These are phyloP conservation scores for Choanephora cucurbitarum DNA, from an alignment of 371 early-diverging fungal genomes.

Conservation along the genomic window DNA sequence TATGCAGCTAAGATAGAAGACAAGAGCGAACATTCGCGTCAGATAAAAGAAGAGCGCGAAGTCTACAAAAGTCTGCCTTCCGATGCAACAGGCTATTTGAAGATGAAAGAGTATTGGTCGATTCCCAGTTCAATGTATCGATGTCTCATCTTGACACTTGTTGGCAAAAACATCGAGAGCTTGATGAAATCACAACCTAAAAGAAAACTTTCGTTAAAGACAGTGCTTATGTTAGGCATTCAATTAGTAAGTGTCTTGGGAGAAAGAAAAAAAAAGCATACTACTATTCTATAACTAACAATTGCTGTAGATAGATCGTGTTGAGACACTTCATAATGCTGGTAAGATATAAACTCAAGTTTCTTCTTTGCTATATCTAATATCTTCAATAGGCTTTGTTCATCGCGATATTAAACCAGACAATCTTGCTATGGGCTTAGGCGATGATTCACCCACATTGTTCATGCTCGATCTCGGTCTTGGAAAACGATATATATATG, in stretches of 20 bases:
- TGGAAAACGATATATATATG: conserved; percentile 92
- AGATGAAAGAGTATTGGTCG: background rate
- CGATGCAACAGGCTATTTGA: background rate
- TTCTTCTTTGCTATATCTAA: background rate
- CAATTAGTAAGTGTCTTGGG: background rate
- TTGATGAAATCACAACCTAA: background rate
- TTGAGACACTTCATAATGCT: background rate
- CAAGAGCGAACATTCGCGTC: background rate
- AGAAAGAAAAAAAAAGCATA: background rate
- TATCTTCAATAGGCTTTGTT: conserved; percentile 36
- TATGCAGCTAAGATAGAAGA: background rate
- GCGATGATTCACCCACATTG: conserved; percentile 87
- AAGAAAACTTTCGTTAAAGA: background rate
- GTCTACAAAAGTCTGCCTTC: background rate
- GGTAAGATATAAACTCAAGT: background rate
- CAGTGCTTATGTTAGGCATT: background rate
- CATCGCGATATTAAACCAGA: conserved; percentile 92
- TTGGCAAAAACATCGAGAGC: background rate
- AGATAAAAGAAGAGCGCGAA: background rate
- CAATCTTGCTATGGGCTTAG: conserved; percentile 97
- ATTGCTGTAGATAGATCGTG: conserved; percentile 1
- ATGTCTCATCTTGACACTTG: background rate
- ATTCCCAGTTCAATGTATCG: background rate
- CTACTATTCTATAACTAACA: too few relatives aligned
- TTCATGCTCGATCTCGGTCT: conserved; percentile 98